These are phyloP conservation scores for Schrenkiella parvula DNA, from an alignment of 345 rosid species.

Conservation along the genomic window DNA sequence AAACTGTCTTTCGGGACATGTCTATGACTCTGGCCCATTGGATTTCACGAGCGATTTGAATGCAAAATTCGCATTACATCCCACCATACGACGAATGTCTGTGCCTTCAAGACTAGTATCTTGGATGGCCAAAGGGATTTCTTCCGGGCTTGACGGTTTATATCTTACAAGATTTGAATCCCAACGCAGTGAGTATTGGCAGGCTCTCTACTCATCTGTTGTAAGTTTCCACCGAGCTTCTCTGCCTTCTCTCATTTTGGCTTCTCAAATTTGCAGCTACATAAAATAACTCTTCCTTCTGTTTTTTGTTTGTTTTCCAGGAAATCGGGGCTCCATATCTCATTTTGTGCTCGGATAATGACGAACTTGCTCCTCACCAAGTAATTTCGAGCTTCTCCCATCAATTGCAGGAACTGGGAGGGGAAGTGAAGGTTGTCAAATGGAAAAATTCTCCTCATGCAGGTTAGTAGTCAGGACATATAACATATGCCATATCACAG, in stretches of 20 bases:
- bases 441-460: slow-evolving; percentile 70
- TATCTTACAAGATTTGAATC: slow-evolving; percentile 79
- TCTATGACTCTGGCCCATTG: slow-evolving; percentile 84
- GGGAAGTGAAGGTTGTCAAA: slow-evolving; percentile 71
- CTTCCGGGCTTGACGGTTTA: slow-evolving; percentile 76
- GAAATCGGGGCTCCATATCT: slow-evolving; percentile 81
- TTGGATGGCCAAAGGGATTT: slow-evolving; percentile 73
- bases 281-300: not conserved
- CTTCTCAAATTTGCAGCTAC: not conserved
- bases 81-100: slow-evolving; percentile 63
- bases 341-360: slow-evolving; percentile 76
- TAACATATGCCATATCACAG: not conserved
- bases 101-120: slow-evolving; percentile 67
- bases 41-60: slow-evolving; percentile 83
- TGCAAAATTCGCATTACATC: slow-evolving; percentile 61
- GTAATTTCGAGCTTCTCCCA: slow-evolving; percentile 51
- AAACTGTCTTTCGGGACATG: slow-evolving; percentile 74
- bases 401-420: slow-evolving; percentile 65
- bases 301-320: slow-evolving; percentile 35
- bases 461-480: slow-evolving; percentile 47
- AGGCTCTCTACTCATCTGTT: slow-evolving; percentile 63
- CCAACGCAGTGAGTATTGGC: slow-evolving; percentile 92
- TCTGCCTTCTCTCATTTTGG: not conserved
- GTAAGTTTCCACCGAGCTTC: slow-evolving; percentile 45
- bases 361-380: slow-evolving; percentile 61